A percentile compares a stretch with the other conserved stretches of the same genome.
Conservation (phyloP, 805 yeast species). For the Candida tammaniensis region DNA sequence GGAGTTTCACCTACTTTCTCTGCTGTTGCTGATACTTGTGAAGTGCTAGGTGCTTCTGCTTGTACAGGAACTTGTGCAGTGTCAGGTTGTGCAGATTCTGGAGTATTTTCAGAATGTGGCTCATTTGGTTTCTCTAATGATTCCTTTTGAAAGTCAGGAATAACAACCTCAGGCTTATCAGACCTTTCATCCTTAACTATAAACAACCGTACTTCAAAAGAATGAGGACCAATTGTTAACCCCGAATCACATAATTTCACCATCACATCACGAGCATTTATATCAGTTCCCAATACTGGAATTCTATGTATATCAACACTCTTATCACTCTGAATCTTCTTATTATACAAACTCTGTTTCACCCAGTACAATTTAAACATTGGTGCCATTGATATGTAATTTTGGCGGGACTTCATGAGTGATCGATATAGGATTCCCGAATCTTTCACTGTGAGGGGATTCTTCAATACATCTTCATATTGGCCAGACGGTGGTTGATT, state of each 20-base stretch:
- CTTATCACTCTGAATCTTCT: slow-evolving; percentile 18
- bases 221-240: slow-evolving; percentile 78
- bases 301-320: slow-evolving; percentile 22
- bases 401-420: slow-evolving; percentile 65
- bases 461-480: slow-evolving; percentile 48
- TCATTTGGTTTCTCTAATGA: too few relatives aligned
- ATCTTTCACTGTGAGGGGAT: slow-evolving; percentile 69
- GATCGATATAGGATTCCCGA: slow-evolving; percentile 72
- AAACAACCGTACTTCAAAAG: slow-evolving; percentile 71
- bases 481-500: slow-evolving; percentile 60
- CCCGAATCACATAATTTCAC: slow-evolving; percentile 78
- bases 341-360: slow-evolving; percentile 58
- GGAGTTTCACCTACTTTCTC: background rate
- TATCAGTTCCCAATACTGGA: slow-evolving; percentile 37
- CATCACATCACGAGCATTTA: slow-evolving; percentile 79
- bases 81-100: too few relatives aligned
- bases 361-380: slow-evolving; percentile 83
- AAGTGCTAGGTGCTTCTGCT: too few relatives aligned
- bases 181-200: slow-evolving; percentile 79
- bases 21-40: background rate
- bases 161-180: slow-evolving; percentile 3
- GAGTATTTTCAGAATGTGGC: too few relatives aligned
- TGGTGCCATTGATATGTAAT: slow-evolving; percentile 54
- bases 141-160: too few relatives aligned
- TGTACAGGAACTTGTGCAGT: too few relatives aligned